These are phyloP conservation scores for Pezizomycotina sp. DNA, from an alignment of 2,329 filamentous ascomycete genomes.

Conservation along the genomic window DNA sequence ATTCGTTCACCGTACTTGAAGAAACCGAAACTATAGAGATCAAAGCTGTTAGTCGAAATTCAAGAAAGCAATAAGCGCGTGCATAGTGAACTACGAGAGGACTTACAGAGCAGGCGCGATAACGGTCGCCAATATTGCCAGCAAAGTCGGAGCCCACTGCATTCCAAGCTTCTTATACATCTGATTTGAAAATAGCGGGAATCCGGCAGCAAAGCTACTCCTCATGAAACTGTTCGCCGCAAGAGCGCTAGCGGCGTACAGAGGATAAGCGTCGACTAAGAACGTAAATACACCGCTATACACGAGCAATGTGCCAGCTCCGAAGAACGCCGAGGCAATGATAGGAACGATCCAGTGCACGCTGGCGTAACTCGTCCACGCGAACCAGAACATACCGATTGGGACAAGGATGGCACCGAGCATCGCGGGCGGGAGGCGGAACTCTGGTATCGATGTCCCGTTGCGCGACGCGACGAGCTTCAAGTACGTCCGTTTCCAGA, in stretches of 20 bases:
- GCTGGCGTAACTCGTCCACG: conserved; percentile 59
- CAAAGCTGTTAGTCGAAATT: no score
- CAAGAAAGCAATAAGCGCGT: no score
- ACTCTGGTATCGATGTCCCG: conserved; percentile 65
- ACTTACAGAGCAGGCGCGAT: conserved; percentile 44
- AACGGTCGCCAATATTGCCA: conserved; percentile 44
- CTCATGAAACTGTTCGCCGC: conserved; percentile 71
- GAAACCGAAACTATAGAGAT: no score
- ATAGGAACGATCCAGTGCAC: conserved; percentile 66
- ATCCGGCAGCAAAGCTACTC: conserved; percentile 61
- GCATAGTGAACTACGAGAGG: no score
- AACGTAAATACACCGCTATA: conserved; percentile 83
- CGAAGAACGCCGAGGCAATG: conserved; percentile 56
- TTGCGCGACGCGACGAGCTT: conserved; percentile 41
- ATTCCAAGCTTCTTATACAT: conserved; percentile 54
- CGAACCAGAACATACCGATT: conserved; percentile 72
- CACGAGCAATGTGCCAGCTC: conserved; percentile 53
- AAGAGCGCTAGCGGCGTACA: conserved; percentile 60
- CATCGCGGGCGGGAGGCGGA: conserved; percentile 60
- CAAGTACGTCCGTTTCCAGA: conserved; percentile 47
- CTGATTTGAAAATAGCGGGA: conserved; percentile 56
- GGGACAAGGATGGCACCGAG: conserved; percentile 62
- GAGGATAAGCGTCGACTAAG: conserved; percentile 59
- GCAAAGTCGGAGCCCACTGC: conserved; percentile 49
- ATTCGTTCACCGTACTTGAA: conserved; percentile 43